Conservation (phyloP, 2,329 filamentous ascomycete genomes). For the Myriosclerotinia duriaeana region DNA sequence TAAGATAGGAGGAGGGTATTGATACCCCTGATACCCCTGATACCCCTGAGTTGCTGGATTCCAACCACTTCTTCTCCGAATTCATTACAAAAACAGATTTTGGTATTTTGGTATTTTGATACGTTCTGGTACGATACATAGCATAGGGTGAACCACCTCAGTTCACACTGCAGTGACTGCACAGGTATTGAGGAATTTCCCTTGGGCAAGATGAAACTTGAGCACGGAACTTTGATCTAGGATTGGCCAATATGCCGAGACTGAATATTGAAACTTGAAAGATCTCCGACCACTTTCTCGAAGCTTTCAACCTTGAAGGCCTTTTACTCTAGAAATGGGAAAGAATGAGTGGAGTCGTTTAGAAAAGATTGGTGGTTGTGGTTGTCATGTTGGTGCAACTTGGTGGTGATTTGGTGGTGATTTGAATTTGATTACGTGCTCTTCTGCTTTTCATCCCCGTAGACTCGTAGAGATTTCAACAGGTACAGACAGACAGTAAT, state of each 20-base stretch:
- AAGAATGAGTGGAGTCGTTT: neutral
- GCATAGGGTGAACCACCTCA: conserved; percentile 1
- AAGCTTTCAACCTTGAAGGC: neutral
- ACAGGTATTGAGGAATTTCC: neutral
- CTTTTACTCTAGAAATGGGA: conserved; percentile 9
- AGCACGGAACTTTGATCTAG: conserved; percentile 4
- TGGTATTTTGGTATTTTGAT: neutral
- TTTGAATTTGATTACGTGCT: conserved; percentile 3
- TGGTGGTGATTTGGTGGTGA: neutral
- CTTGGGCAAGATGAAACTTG: conserved; percentile 6
- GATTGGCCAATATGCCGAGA: neutral
- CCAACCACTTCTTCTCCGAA: neutral
- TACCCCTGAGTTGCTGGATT: conserved; percentile 8
- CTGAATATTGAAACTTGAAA: conserved; percentile 15
- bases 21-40: conserved; percentile 9
- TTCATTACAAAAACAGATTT: neutral
- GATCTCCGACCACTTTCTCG: conserved; percentile 18
- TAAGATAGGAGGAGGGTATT: neutral
- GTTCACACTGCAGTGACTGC: neutral
- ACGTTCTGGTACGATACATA: neutral
- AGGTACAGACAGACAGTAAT: too few relatives aligned
- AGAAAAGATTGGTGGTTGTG: neutral
- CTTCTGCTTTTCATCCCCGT: neutral
- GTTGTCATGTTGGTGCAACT: too few relatives aligned
- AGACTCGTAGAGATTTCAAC: too few relatives aligned